Base-by-base conservation (phyloP, 2,329 filamentous ascomycete genomes). In the Ceratocystis papillata region DNA sequence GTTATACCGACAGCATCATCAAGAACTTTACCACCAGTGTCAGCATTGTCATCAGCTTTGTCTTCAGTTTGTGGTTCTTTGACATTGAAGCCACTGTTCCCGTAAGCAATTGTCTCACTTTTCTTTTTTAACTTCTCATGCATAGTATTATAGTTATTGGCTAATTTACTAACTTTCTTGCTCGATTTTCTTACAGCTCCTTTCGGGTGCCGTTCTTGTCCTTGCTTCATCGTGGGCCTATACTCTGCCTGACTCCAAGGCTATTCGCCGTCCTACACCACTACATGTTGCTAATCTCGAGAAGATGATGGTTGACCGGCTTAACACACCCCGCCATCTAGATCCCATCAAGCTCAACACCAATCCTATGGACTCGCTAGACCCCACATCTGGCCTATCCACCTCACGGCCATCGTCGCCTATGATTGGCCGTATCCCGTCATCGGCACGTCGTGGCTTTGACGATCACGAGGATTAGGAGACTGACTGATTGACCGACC, bases 1-100 rank as follows among this genome's bases (percentile, higher is more conserved):
- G 76, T 45, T 75, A 77, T 67, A 71, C 75, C 6, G 76, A 78
- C 69, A 95, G 94, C 72, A 95, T 96, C 73, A 87, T 90, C 67
- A 96, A 95, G 79, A 96, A 94, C 73, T 92, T 96, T 76, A 91
- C 93, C 3, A 93, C 91, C 4, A 94, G 89, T 72, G 89, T 96
- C 69, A 96, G 90, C 72, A 95, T 97, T 69, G 79, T 96, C 66
- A 78, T 96, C 62, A 95, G 89, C 73, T 91, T 92, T 69, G 70
- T 96, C 15, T 89, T 89, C 64, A 96, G 91, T 73, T 82, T 96
- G 1, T 87, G 85, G 76, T 87, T 96, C 70, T 96, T 97, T 74
- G 82, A 92, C 62, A 90, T 96, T 70, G 76, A 84, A 61, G 82
- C 94, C 55, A 89, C 87, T 0, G 72, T 80, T 30, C 83, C 85